Evolutionary conservation across 2,329 filamentous ascomycete genomes (phyloP).

Genomic region (Aschersonia sp.): DNA sequence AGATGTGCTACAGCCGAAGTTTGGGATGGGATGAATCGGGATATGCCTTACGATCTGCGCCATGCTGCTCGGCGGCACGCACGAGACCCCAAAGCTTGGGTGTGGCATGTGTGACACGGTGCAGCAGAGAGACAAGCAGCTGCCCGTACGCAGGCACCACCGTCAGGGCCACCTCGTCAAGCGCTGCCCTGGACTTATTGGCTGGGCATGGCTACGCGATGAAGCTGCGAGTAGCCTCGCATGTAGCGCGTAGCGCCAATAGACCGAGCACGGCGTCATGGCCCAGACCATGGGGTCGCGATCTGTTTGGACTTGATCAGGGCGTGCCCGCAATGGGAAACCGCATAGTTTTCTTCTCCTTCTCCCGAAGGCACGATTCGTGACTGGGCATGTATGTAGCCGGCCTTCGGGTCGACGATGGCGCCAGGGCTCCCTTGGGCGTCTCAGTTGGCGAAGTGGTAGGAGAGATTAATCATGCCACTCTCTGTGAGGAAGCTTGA

Average conservation of each 20-base stretch:
- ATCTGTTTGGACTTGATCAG: not conserved
- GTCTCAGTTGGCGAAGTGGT: constrained; percentile 6
- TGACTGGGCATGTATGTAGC: constrained; percentile 3
- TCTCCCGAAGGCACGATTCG: not conserved
- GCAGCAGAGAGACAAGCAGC: not conserved
- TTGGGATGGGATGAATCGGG: not conserved
- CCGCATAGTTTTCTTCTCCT: no score
- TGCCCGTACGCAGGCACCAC: constrained; percentile 1
- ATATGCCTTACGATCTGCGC: not conserved
- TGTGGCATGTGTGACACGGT: not conserved
- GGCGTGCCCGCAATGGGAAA: no score
- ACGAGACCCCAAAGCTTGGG: not conserved
- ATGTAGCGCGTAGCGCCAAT: constrained; percentile 1
- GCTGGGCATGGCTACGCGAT: constrained; percentile 2
- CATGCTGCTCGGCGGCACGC: not conserved
- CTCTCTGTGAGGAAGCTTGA: not conserved
- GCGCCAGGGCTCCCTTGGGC: constrained; percentile 1
- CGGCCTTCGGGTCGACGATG: not conserved
- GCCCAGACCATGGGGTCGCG: constrained; percentile 2
- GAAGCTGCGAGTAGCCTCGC: constrained; percentile 3
- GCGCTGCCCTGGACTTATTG: not conserved
- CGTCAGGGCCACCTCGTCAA: constrained; percentile 1
- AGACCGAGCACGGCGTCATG: not conserved
- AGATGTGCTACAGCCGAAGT: not conserved
- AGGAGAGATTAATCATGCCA: not conserved